These are phyloP conservation scores for Nelumbo lutea DNA, from an alignment of 164 flowering plant genomes.

Conservation along the genomic window DNA sequence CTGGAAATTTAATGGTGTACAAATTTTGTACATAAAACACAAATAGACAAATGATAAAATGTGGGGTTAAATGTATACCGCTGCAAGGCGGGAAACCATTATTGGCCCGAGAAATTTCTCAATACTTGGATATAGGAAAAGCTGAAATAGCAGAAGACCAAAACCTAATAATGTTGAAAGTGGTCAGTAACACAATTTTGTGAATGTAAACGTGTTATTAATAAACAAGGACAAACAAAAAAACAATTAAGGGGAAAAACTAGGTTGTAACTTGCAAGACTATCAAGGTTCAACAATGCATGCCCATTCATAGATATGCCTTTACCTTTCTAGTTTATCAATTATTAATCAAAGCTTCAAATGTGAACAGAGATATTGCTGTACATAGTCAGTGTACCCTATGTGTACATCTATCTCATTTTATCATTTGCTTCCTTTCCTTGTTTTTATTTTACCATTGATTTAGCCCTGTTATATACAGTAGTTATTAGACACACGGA, in stretches of 20 bases:
- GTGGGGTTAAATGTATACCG: constrained; percentile 4
- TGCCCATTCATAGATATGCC: too few species aligned
- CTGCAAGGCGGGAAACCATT: constrained; percentile 24
- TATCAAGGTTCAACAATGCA: neutral
- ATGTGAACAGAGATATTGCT: too few species aligned
- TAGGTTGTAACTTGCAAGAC: neutral
- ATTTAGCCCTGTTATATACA: too few species aligned
- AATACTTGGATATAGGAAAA: constrained; percentile 22
- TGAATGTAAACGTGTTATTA: neutral
- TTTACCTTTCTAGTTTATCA: too few species aligned
- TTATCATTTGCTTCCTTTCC: too few species aligned
- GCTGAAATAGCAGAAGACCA: constrained; percentile 33
- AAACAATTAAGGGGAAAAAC: neutral
- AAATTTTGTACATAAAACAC: neutral
- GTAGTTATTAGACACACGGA: too few species aligned
- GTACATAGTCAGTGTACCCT: too few species aligned
- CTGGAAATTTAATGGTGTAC: neutral
- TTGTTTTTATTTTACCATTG: too few species aligned
- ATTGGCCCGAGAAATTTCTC: constrained; percentile 31
- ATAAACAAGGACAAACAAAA: neutral
- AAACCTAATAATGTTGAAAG: constrained; percentile 15
- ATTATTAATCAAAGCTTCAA: too few species aligned
- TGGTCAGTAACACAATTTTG: neutral
- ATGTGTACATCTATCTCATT: too few species aligned
- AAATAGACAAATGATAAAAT: neutral